A percentile compares a stretch with the other conserved stretches of the same genome.
Evolutionary conservation across 2,329 filamentous ascomycete species (phyloP).

Genomic region (Exophiala spinifera): DNA sequence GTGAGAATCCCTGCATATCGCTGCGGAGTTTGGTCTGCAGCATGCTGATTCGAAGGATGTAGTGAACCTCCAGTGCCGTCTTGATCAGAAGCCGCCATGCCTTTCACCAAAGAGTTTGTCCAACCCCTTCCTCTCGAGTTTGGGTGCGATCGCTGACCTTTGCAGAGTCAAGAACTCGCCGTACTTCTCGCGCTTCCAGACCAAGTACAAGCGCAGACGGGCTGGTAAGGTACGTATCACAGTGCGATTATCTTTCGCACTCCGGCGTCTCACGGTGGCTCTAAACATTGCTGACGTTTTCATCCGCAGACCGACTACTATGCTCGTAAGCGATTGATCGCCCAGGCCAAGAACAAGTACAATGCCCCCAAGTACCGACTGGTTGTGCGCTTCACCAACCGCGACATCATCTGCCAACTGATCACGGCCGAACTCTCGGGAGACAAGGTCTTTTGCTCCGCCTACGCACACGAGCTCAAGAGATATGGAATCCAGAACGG

Average conservation of each 20-base stretch:
- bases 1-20: constrained; percentile 89
- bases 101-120: constrained; percentile 73
- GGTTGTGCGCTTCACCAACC: constrained; percentile 99
- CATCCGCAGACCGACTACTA: constrained; percentile 90
- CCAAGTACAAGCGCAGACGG: constrained; percentile 98
- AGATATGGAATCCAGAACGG: constrained; percentile 97
- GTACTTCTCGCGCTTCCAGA: constrained; percentile 98
- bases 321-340: constrained; percentile 98
- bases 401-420: constrained; percentile 98
- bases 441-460: constrained; percentile 91
- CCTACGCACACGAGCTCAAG: constrained; percentile 96
- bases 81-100: constrained; percentile 27
- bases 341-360: constrained; percentile 99
- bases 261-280: no score
- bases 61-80: constrained; percentile 15
- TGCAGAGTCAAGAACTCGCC: constrained; percentile 81
- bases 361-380: constrained; percentile 99
- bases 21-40: constrained; percentile 92
- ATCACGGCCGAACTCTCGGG: constrained; percentile 92
- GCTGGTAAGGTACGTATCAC: constrained; percentile 58
- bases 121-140: not conserved
- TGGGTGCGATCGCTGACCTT: constrained; percentile 4
- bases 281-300: not conserved
- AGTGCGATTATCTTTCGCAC: no score
- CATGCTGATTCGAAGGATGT: constrained; percentile 92